Base-by-base conservation (phyloP, 768 basidiomycete species). In the Boletus subcaerulescens region DNA sequence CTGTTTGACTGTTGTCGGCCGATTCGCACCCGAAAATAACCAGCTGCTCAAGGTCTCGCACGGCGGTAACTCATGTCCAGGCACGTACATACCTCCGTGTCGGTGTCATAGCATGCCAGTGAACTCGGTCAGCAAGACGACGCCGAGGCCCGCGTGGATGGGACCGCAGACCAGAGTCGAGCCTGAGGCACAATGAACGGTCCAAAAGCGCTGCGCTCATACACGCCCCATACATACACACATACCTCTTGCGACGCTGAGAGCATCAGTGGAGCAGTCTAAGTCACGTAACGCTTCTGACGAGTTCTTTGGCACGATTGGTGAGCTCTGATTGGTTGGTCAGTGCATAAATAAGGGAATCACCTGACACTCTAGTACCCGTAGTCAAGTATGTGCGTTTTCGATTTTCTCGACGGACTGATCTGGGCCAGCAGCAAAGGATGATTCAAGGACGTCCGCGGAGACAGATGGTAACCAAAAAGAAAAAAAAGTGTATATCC, bases 241-340 rank as follows among this genome's bases (percentile, higher is more conserved):
- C n/a, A n/a, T 24, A 33, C 42, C 22, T 49, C 48, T 42, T 36
- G 40, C 54, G 40, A 56, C 45, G 42, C 50, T 55, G 58, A 60
- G 59, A 58, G 29, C 1, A 24, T 24, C 22, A 24, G 4, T 4
- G 22, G 22, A 24, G 22, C 22, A 24, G 22, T 24, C 22, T 24
- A 24, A 24, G 22, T 24, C 22, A 24, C 22, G 22, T 24, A 24
- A 24, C 22, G 22, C 22, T 24, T 24, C 22, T 24, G 22, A 24
- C 22, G 22, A 24, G 22, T 24, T 26, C 26, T 26, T 26, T 26
- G 26, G 26, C 26, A 8, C 8, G 26, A 26, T 26, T 26, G 26
- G 26, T 26, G 8, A 9, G 26, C 26, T 8, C 26, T 26, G 26
- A 26, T 26, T 26, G 26, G 26, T 26, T 26, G 26, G 26, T 26